Base-by-base conservation (phyloP, 805 yeast genomes). In the Wickerhamomyces sydowiorum region DNA sequence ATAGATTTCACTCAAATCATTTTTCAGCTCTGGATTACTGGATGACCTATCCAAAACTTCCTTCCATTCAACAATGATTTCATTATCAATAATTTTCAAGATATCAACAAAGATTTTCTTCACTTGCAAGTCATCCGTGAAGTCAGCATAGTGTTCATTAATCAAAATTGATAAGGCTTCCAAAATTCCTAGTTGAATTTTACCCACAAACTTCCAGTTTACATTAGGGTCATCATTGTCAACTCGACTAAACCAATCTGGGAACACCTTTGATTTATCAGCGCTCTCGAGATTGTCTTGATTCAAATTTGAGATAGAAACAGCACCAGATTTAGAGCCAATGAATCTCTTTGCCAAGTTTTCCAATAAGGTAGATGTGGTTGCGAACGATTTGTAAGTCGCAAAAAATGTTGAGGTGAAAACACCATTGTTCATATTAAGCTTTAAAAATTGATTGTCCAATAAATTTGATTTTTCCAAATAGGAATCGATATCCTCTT, bases 101-200 rank as follows among this genome's bases (percentile, higher is more conserved):
- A 88, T 66, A 44, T 80, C 82, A 40, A 84, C 75, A 53, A 87
- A 72, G 2, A 73, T 66, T 5, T 69, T 65, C 50, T 83, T 79
- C 52, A 82, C 79, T 12, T 65, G 61, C 46, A 82, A 56, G 51
- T 84, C 86, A 56, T 80, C 84, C 4, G 82, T 72, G 54, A 90
- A 86, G 56, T 86, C 93, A 23, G 75, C 63, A 58, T 82, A 89
- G 56, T 84, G 86, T 50, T 82, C 81, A 36, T 77, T 72, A 18
- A 87, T 77, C 60, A 95, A 72, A 24, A 82, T 73, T 35, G 79
- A 72, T 43, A 88, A 65, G 0, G 88, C 86, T 56, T 86, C 95
- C 45, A 89, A 66, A 25, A 89, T 78, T 32, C 95, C 95, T 30
- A 84, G 70, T 56, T 89, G 93, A 34, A 90, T 85, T 54, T 82